Conservation (phyloP, 129 eudicot species). For the sunflower (Helianthus annuus) region DNA sequence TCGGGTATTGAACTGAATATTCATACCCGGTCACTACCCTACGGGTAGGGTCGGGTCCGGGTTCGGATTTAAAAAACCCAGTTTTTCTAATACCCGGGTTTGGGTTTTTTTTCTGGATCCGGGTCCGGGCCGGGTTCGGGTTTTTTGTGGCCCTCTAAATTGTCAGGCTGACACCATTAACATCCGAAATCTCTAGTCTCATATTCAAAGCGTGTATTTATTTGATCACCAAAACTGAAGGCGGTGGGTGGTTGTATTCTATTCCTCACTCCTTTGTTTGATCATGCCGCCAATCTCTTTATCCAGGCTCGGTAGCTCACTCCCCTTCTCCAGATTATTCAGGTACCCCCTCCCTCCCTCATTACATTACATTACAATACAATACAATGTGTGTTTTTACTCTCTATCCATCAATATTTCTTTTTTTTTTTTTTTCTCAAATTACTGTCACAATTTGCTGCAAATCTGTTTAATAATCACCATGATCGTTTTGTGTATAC, state of each 20-base stretch:
- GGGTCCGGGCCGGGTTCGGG: too few species aligned
- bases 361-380: too few species aligned
- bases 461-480: neutral
- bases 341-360: constrained; percentile 36
- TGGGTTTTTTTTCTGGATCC: too few species aligned
- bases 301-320: constrained; percentile 35
- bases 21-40: too few species aligned
- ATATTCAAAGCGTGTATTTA: neutral
- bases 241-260: constrained; percentile 2
- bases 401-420: neutral
- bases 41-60: too few species aligned
- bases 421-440: neutral
- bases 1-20: too few species aligned
- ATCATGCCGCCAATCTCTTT: constrained; percentile 49
- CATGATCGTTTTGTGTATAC: neutral
- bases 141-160: too few species aligned
- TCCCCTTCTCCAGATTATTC: constrained; percentile 58
- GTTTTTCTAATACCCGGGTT: too few species aligned
- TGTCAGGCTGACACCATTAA: neutral
- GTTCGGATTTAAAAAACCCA: too few species aligned
- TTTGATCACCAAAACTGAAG: constrained; percentile 1
- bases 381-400: neutral
- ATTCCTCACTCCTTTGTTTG: neutral
- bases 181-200: neutral
- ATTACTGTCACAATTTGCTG: neutral